Evolutionary conservation across 192 early-diverging fungal genomes (phyloP), one percentile per base, ranked within the genome.

Genomic region (Funneliformis mosseae): DNA sequence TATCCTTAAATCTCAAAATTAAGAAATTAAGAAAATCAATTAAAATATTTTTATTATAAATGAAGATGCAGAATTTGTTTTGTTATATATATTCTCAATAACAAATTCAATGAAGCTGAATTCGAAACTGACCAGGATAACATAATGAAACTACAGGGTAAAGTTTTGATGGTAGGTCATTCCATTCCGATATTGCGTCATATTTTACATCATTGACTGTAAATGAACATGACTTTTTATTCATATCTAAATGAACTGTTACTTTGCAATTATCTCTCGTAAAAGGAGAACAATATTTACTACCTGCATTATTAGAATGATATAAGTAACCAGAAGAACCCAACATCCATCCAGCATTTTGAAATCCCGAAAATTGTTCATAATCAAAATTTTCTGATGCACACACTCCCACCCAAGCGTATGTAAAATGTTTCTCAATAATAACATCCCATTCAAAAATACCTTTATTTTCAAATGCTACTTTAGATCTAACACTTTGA

Each of bases 171-270:
- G 80, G 72, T 38, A 81, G 50, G 64, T 74, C 42, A 27, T 10
- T 12, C 23, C 23, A 75, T 41, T 72, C 69, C 5, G 10, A 60
- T 41, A 42, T 7, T n/a, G 11, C 28, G 23, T 6, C 21, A 62
- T 62, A 75, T 6, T 16, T 81, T 38, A 16, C 38, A 1, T 41
- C 80, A 41, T 81, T 81, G 21, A 81, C 42, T 16, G 75, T 33
- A n/a, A 76, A 77, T 8, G 25, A 10, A 23, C 50, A 62, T 3
- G 63, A 69, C 28, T 43, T 59, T 28, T 38, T 38, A 5, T 23
- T 77, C 80, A 81, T 81, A n/a, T 81, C 45, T 3, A 81, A 7
- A 48, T 81, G 59, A 45, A 81, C 10, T 5, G 70, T 77, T 18
- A 81, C n/a, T 1, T 9, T 60, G 10, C 4, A 28, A 25, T 48